phyloP scores from a whole-genome alignment of 371 early-diverging fungal species.

The Encephalitozoon hellem region DNA sequence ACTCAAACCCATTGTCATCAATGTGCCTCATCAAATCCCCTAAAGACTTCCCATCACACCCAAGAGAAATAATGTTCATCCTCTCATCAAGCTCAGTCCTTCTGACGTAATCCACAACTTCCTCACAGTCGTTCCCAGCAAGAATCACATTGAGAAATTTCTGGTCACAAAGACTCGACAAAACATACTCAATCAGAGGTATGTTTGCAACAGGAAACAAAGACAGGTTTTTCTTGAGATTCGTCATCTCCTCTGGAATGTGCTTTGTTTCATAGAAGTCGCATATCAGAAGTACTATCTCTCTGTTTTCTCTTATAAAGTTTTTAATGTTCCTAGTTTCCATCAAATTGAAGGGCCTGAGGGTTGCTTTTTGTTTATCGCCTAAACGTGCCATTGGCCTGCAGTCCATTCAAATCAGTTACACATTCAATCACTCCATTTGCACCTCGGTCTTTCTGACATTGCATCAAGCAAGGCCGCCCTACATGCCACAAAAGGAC shows the following conservation, averaged over 20 bases:
- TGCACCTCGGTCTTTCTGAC: too few relatives aligned
- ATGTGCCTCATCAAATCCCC: constrained; percentile 43
- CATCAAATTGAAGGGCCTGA: background rate
- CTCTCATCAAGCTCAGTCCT: background rate
- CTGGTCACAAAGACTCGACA: constrained; percentile 27
- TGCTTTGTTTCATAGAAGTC: constrained; percentile 45
- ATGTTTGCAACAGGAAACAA: constrained; percentile 50
- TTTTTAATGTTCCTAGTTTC: background rate
- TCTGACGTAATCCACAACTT: constrained; percentile 24
- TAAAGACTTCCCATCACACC: constrained; percentile 1
- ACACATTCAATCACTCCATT: background rate
- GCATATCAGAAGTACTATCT: constrained; percentile 48
- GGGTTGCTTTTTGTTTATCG: background rate
- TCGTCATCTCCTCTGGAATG: constrained; percentile 24
- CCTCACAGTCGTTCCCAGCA: constrained; percentile 16
- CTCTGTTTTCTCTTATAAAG: constrained; percentile 14
- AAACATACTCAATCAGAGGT: constrained; percentile 47
- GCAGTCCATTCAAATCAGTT: background rate
- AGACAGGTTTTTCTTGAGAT: constrained; percentile 35
- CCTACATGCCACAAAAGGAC: too few relatives aligned
- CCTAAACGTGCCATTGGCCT: background rate
- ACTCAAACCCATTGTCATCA: constrained; percentile 6
- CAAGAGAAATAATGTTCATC: constrained; percentile 27
- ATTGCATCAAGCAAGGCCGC: too few relatives aligned
- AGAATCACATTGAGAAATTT: constrained; percentile 36